Percentiles rank a stretch among this genome's conserved stretches.
phyloP scores from a whole-genome alignment of 2,329 filamentous ascomycete genomes.

The Sphaerulina vaccinii region DNA sequence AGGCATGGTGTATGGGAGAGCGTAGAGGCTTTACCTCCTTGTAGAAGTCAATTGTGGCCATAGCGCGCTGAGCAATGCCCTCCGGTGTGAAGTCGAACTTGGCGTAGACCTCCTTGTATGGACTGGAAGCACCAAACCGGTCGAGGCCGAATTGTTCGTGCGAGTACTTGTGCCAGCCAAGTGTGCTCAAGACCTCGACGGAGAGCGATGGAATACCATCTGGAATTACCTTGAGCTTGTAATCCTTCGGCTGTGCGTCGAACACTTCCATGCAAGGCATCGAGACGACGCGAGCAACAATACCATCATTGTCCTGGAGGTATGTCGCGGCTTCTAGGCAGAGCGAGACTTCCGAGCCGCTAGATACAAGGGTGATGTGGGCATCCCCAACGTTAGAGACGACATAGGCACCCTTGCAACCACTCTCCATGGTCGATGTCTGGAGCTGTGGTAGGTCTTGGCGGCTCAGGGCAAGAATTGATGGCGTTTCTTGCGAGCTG shows the following conservation, averaged over 20 bases:
- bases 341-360: constrained; percentile 93
- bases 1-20: constrained; percentile 94
- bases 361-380: constrained; percentile 84
- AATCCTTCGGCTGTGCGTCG: constrained; percentile 89
- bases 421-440: constrained; percentile 84
- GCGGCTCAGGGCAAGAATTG: constrained; percentile 89
- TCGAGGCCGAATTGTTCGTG: constrained; percentile 99
- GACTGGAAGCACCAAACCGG: constrained; percentile 95
- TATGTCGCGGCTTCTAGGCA: constrained; percentile 89
- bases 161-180: constrained; percentile 98
- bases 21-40: constrained; percentile 85
- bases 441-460: constrained; percentile 98
- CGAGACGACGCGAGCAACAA: constrained; percentile 89
- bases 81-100: constrained; percentile 99
- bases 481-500: constrained; percentile 84
- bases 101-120: constrained; percentile 98
- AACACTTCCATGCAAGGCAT: constrained; percentile 98
- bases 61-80: constrained; percentile 90
- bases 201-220: constrained; percentile 91
- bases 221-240: constrained; percentile 87
- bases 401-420: constrained; percentile 93
- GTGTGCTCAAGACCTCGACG: constrained; percentile 94
- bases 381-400: constrained; percentile 80
- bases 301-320: constrained; percentile 80
- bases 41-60: constrained; percentile 94